Base-by-base conservation (phyloP, 805 yeast species). In the Saccharomycopsis fibuligera region DNA sequence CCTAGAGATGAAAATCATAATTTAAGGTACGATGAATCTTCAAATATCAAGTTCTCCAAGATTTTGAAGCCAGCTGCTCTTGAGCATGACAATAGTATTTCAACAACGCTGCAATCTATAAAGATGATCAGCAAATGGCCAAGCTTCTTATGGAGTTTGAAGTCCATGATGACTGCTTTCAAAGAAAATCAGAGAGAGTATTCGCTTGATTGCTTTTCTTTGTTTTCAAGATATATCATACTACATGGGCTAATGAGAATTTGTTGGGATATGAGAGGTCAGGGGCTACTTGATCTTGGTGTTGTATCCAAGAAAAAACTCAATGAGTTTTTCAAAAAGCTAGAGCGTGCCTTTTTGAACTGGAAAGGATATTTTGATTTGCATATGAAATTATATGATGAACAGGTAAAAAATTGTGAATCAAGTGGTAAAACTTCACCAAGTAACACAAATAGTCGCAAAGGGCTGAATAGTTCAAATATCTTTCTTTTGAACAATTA, bases 291-390 rank as follows among this genome's bases (percentile, higher is more conserved):
- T n/a, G 67, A 64, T 38, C 47, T 54, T 22, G 62, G 65, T 5
- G 52, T 59, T 35, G 55, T 60, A 4, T 56, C 64, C 0, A 53
- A 54, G 14, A 57, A 54, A 35, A 60, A 54, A 47, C 49, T 66
- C 14, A 54, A 57, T 16, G 56, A 58, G 2, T 56, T 64, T 10
- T 60, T 62, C 5, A 54, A 57, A 4, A 62, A 57, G 41, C 55
- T 67, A n/a, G 64, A 61, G 48, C 58, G 57, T 14, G 63, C 66
- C 1, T 59, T 65, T 21, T 49, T 58, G 35, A 57, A 59, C 16
- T 67, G 72, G 72, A 57, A 60, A 41, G 59, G 58, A 1, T 64
- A 65, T 47, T 66, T 67, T 51, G 68, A 66, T 46, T 41, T 49
- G 17, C 69, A 67, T 37, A 63, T 66, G 22, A 44, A 25, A 30